Conservation (phyloP, 768 basidiomycete genomes). For the Serendipita vermifera region DNA sequence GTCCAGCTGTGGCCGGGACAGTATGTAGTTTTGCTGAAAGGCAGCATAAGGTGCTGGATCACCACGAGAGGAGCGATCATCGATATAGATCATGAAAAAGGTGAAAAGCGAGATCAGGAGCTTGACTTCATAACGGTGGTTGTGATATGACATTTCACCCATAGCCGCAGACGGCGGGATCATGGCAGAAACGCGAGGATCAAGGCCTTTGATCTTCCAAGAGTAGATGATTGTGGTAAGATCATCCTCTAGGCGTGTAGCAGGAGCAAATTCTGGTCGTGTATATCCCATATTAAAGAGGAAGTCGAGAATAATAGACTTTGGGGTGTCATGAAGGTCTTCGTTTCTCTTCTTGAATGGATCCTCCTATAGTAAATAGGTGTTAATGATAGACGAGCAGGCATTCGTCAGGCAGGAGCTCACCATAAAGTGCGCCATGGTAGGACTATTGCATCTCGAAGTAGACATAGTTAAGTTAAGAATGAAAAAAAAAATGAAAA, state of each 20-base stretch:
- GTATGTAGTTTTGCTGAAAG: neutral
- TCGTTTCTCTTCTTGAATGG: no score
- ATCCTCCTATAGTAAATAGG: no score
- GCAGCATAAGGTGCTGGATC: neutral
- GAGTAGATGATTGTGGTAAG: neutral
- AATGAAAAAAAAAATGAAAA: no score
- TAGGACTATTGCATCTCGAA: no score
- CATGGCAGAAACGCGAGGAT: neutral
- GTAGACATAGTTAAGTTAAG: no score
- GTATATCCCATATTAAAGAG: neutral
- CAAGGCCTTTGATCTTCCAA: neutral
- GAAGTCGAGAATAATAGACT: neutral
- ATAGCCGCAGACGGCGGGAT: conserved; percentile 3
- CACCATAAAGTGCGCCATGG: no score
- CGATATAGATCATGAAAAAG: conserved; percentile 9
- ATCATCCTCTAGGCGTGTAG: neutral
- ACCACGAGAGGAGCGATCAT: neutral
- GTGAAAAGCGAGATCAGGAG: conserved; percentile 5
- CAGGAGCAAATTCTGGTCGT: neutral
- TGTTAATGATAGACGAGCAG: no score
- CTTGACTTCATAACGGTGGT: neutral
- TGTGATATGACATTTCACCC: conserved; percentile 8
- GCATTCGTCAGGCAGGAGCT: no score
- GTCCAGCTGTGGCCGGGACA: neutral
- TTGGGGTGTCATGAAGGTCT: neutral